phyloP scores from a whole-genome alignment of 2,329 filamentous ascomycete genomes.

The Fusarium nanum region DNA sequence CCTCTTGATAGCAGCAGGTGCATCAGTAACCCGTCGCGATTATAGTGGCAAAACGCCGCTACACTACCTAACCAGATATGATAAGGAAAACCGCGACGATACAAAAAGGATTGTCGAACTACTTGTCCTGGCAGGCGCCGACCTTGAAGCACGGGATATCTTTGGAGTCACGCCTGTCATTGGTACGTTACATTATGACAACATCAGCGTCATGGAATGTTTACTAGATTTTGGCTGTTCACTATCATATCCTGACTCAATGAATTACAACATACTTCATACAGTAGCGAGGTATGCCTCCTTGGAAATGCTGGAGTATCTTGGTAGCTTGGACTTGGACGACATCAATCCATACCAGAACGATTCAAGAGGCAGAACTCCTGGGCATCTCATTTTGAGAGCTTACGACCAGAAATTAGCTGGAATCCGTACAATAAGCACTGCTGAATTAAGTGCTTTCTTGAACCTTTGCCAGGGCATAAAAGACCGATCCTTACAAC shows the following conservation, averaged over 20 bases:
- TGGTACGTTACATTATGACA: too few relatives aligned
- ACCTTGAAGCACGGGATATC: neutral
- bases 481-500: conserved; percentile 17
- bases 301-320: neutral
- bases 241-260: fast-evolving
- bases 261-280: neutral
- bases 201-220: neutral
- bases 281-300: fast-evolving
- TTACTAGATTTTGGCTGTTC: neutral
- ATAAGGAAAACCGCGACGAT: too few relatives aligned
- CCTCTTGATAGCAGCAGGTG: conserved; percentile 13
- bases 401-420: too few relatives aligned
- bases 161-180: fast-evolving
- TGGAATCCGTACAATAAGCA: neutral
- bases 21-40: neutral
- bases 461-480: conserved; percentile 15
- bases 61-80: too few relatives aligned
- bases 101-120: neutral
- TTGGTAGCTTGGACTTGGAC: neutral
- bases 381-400: too few relatives aligned
- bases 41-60: too few relatives aligned
- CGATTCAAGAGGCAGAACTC: neutral
- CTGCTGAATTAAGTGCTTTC: neutral
- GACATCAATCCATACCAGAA: neutral
- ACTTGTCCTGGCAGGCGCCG: neutral